Conservation (phyloP, 225 moss, liverwort and hornwort species). For the Sphagnum tenellum region DNA sequence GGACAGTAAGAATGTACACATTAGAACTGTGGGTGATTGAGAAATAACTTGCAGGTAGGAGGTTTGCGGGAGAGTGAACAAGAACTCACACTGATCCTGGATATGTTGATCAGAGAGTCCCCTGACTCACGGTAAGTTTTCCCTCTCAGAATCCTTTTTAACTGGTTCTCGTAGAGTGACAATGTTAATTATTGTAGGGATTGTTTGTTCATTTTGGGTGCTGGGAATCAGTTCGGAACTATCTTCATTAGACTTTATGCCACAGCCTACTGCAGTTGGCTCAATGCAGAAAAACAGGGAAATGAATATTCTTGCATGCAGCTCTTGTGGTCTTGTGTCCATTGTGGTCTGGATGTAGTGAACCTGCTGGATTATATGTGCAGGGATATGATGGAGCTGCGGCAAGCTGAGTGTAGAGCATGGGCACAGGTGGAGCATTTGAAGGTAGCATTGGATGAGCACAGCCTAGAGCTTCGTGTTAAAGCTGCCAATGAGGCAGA, state of each 20-base stretch:
- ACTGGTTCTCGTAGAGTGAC: no score
- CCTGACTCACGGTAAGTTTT: slow-evolving; percentile 57
- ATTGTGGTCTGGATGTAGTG: not conserved
- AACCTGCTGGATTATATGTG: slow-evolving; percentile 2
- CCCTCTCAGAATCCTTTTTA: not conserved
- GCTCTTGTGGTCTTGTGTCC: no score
- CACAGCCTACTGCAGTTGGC: not conserved
- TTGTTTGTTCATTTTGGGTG: no score
- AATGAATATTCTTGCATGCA: no score
- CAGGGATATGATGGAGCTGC: slow-evolving; percentile 54
- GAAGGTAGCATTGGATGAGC: slow-evolving; percentile 51
- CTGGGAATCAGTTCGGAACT: no score
- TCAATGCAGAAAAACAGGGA: not conserved
- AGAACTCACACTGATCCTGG: slow-evolving; percentile 52
- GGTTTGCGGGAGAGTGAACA: slow-evolving; percentile 48
- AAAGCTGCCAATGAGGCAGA: slow-evolving; percentile 70
- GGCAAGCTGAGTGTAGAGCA: slow-evolving; percentile 55
- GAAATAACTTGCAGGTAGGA: slow-evolving; percentile 22
- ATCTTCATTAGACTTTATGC: no score
- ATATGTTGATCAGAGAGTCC: slow-evolving; percentile 61
- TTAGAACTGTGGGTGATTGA: not conserved
- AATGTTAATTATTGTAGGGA: no score
- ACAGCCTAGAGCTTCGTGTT: slow-evolving; percentile 63
- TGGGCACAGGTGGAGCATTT: slow-evolving; percentile 44
- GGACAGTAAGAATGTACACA: not conserved